Evolutionary conservation across 2,329 filamentous ascomycete genomes (phyloP), one percentile per base, ranked within the genome.

Genomic region (Fusarium agapanthi): DNA sequence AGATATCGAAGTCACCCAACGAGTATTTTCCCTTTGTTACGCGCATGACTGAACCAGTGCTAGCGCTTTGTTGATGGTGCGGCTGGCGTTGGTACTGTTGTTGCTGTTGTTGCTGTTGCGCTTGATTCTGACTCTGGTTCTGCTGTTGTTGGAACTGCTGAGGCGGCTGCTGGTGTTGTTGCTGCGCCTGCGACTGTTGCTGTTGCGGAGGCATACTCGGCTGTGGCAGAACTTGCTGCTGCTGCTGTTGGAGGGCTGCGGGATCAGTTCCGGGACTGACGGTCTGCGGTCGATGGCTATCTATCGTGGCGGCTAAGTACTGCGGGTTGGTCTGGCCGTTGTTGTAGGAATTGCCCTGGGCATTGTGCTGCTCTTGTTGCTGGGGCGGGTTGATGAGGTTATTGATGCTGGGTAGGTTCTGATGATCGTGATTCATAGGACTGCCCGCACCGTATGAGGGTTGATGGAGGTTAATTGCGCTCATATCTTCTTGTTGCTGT

Each of bases 1-100:
- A 89, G 74, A 99, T 91, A 69, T 92, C 88, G 80, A 99, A 99
- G 85, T 99, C 96, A 67, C 86, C 88, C 74, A 99, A 89, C 45
- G 95, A 95, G 84, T 99, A 99, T 88, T 98, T 98, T 74, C 96
- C 96, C 87, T 97, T 98, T 72, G 95, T 98, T 80, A 93, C 90
- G 77, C 95, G 86, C 56, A 84, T 80, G 74, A 86, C 83, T 57
- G 79, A 77, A 28, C 75, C 72, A 63, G 78, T 79, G 70, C 81
- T 80, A 32, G 72, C 71, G 45, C 80, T 79, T 50, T 81, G 76
- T 62, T 80, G 79, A 40, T 81, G 77, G 26, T 77, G 76, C 20
- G 78, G 77, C 48, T 78, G 78, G 61, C 80, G 77, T 35, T 76
- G 77, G 26, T 76, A 76, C 26, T 74, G 70, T 11, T 65, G 69